Evolutionary conservation across 768 basidiomycete genomes (phyloP).

Genomic region (Termitomyces sp.): DNA sequence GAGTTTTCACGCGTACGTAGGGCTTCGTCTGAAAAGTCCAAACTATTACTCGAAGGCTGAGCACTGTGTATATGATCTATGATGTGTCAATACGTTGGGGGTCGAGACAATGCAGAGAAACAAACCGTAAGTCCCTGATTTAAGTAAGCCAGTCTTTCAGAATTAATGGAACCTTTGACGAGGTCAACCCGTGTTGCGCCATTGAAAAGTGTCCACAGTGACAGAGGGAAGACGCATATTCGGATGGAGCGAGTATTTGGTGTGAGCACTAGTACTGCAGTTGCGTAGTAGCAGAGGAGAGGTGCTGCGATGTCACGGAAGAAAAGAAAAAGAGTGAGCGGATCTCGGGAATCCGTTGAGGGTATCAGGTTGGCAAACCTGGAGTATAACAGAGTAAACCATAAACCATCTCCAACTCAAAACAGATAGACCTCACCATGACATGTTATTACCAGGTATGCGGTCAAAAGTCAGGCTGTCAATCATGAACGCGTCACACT

Average conservation of each 20-base stretch:
- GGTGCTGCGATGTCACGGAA: conserved; percentile 36
- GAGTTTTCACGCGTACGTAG: conserved; percentile 22
- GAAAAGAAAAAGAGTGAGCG: conserved; percentile 31
- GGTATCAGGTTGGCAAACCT: conserved; percentile 27
- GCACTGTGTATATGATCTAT: conserved; percentile 34
- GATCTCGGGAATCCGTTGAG: conserved; percentile 26
- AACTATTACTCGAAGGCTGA: conserved; percentile 34
- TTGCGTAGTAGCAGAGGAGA: conserved; percentile 42
- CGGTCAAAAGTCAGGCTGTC: neutral
- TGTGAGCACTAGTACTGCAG: conserved; percentile 50
- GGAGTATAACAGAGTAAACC: neutral
- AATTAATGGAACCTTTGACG: conserved; percentile 25
- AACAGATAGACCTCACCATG: conserved; percentile 6
- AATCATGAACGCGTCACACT: neutral
- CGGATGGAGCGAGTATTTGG: conserved; percentile 41
- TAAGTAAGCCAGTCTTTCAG: conserved; percentile 32
- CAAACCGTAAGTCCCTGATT: conserved; percentile 47
- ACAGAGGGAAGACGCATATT: conserved; percentile 44
- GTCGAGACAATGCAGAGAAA: neutral
- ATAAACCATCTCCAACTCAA: neutral
- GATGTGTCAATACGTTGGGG: neutral
- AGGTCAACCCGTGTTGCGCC: conserved; percentile 42
- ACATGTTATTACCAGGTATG: conserved; percentile 6
- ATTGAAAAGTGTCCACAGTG: conserved; percentile 40
- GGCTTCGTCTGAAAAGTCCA: conserved; percentile 39